A percentile compares a stretch with the other conserved stretches of the same genome.
Evolutionary conservation across 805 yeast species (phyloP).

Genomic region (Candida alai): DNA sequence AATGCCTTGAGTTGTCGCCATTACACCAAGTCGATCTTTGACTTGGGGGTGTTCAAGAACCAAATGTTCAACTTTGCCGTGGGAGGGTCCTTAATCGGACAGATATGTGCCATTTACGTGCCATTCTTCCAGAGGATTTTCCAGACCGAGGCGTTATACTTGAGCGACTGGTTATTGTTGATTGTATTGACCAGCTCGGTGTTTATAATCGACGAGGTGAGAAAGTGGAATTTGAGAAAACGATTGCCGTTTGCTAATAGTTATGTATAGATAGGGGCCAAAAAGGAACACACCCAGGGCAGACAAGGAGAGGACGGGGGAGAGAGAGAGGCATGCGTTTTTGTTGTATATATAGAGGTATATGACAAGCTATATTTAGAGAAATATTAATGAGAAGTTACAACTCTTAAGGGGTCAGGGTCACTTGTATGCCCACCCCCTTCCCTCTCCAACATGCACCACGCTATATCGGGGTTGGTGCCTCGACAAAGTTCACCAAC

Average conservation of each 20-base stretch:
- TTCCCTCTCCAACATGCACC: too few relatives aligned
- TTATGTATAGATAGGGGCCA: constrained; percentile 7
- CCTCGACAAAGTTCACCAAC: constrained; percentile 2
- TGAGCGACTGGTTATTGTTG: constrained; percentile 67
- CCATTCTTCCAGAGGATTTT: constrained; percentile 90
- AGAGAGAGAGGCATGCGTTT: too few relatives aligned
- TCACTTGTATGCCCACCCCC: too few relatives aligned
- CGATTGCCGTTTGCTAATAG: constrained; percentile 14
- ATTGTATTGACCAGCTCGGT: constrained; percentile 70
- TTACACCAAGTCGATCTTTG: constrained; percentile 74
- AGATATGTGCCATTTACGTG: constrained; percentile 86
- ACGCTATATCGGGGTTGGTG: too few relatives aligned
- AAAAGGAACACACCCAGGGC: too few relatives aligned
- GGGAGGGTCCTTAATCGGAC: constrained; percentile 82
- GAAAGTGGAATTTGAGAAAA: constrained; percentile 49
- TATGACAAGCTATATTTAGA: too few relatives aligned
- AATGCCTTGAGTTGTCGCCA: constrained; percentile 95
- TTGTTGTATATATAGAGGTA: too few relatives aligned
- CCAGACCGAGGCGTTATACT: constrained; percentile 86
- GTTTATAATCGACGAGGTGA: constrained; percentile 77
- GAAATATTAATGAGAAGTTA: too few relatives aligned
- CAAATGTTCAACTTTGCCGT: constrained; percentile 94
- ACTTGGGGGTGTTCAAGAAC: constrained; percentile 76
- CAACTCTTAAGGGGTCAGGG: too few relatives aligned
- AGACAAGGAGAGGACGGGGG: neutral